phyloP scores from a whole-genome alignment of 208 protist genomes.

The Crithidia mellificae region DNA sequence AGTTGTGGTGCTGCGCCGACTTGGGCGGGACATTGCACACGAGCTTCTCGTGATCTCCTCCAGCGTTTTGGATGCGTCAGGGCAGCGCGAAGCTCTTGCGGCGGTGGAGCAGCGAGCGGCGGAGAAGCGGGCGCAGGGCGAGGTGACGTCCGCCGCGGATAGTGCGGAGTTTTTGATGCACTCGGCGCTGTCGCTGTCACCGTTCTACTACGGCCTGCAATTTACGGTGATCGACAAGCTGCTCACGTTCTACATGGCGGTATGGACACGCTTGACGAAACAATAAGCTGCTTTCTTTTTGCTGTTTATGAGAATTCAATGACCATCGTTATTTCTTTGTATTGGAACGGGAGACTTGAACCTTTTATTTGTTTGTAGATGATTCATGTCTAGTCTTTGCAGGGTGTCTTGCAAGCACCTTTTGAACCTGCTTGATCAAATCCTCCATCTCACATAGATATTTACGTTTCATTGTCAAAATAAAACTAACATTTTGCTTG shows the following conservation, averaged over 20 bases:
- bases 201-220: slow-evolving; percentile 64
- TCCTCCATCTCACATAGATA: no score
- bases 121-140: slow-evolving; percentile 23
- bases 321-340: no score
- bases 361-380: no score
- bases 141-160: slow-evolving; percentile 47
- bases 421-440: no score
- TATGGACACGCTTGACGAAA: slow-evolving; percentile 69
- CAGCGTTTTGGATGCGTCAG: slow-evolving; percentile 41
- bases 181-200: slow-evolving; percentile 41
- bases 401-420: no score
- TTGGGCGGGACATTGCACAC: slow-evolving; percentile 41
- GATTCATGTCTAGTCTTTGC: no score
- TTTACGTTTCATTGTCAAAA: no score
- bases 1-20: slow-evolving; percentile 45
- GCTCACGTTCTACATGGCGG: slow-evolving; percentile 82
- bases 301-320: no score
- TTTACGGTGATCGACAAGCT: slow-evolving; percentile 72
- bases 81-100: slow-evolving; percentile 47
- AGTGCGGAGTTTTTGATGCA: slow-evolving; percentile 59
- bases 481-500: no score
- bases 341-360: no score
- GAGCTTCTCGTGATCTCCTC: slow-evolving; percentile 43
- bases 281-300: slow-evolving; percentile 14
- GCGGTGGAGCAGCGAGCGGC: slow-evolving; percentile 34